These are phyloP conservation scores for Arthrobotrys iridis DNA, from an alignment of 2,329 filamentous ascomycete species.

Conservation along the genomic window DNA sequence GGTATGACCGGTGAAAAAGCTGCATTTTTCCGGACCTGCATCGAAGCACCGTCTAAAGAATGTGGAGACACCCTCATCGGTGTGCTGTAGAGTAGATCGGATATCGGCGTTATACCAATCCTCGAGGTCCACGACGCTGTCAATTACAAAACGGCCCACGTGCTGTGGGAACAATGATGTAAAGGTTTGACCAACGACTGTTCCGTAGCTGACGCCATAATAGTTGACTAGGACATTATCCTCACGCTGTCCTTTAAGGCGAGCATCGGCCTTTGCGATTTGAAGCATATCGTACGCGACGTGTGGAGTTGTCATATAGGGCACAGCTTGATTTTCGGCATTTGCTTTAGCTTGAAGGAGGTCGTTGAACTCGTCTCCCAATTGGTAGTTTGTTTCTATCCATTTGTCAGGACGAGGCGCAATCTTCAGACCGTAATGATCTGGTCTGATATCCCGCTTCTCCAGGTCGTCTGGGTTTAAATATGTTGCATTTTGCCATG, in stretches of 20 bases:
- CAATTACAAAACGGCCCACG: slow-evolving; percentile 62
- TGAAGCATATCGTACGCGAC: slow-evolving; percentile 47
- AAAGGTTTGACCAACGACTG: slow-evolving; percentile 63
- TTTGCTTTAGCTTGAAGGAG: slow-evolving; percentile 21
- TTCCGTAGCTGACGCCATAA: slow-evolving; percentile 66
- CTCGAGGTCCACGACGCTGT: slow-evolving; percentile 64
- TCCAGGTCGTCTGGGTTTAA: not conserved
- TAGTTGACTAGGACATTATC: slow-evolving; percentile 61
- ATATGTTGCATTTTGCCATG: slow-evolving; percentile 28
- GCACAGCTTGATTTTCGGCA: slow-evolving; percentile 33
- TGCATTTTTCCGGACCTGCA: slow-evolving; percentile 62
- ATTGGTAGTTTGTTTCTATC: slow-evolving; percentile 9
- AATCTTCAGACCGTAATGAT: slow-evolving; percentile 38
- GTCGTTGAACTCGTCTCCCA: slow-evolving; percentile 4
- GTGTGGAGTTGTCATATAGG: slow-evolving; percentile 36
- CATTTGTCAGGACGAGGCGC: slow-evolving; percentile 33
- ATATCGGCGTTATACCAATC: slow-evolving; percentile 60
- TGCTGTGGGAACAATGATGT: slow-evolving; percentile 62
- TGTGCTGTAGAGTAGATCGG: slow-evolving; percentile 62
- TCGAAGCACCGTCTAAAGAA: slow-evolving; percentile 65
- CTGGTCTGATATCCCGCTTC: slow-evolving; percentile 29
- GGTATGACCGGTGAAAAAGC: slow-evolving; percentile 60
- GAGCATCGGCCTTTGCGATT: slow-evolving; percentile 49
- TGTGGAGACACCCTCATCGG: slow-evolving; percentile 62
- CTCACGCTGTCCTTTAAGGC: slow-evolving; percentile 18